phyloP scores from a whole-genome alignment of 331 rosid species.

The Malus hybrid region DNA sequence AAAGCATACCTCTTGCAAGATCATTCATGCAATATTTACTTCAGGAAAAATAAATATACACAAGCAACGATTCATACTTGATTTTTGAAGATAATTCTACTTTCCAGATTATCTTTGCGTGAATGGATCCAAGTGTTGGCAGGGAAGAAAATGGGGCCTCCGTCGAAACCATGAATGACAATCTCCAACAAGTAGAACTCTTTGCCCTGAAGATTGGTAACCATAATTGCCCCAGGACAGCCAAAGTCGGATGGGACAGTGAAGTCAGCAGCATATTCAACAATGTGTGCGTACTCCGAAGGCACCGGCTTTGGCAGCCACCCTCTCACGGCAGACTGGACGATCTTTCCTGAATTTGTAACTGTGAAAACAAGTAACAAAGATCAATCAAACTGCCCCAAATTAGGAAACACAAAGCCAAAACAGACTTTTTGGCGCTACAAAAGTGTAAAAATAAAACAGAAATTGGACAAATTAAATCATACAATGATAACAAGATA shows the following conservation, averaged over 20 bases:
- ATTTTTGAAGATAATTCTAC: conserved; percentile 74
- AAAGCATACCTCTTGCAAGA: not conserved
- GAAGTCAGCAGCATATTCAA: conserved; percentile 66
- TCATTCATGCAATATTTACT: not conserved
- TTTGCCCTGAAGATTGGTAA: conserved; percentile 67
- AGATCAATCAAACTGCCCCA: not conserved
- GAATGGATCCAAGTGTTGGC: conserved; percentile 95
- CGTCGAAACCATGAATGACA: conserved; percentile 62
- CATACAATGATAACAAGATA: not conserved
- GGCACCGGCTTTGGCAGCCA: conserved; percentile 67
- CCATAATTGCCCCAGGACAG: conserved; percentile 64
- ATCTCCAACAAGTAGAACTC: conserved; percentile 73
- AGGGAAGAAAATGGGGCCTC: conserved; percentile 76
- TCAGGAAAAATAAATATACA: not conserved
- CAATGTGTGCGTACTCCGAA: conserved; percentile 32
- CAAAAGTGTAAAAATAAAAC: not conserved
- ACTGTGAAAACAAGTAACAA: conserved; percentile 21
- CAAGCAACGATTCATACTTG: conserved; percentile 35
- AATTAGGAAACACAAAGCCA: not conserved
- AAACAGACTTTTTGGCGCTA: not conserved
- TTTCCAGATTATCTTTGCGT: conserved; percentile 46
- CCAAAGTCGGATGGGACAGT: conserved; percentile 59
- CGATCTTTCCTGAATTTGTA: conserved; percentile 57
- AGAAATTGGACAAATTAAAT: not conserved
- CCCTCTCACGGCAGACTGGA: conserved; percentile 58